Base-by-base conservation (phyloP, 1,284 basidiomycete species). In the Ustilago crameri region DNA sequence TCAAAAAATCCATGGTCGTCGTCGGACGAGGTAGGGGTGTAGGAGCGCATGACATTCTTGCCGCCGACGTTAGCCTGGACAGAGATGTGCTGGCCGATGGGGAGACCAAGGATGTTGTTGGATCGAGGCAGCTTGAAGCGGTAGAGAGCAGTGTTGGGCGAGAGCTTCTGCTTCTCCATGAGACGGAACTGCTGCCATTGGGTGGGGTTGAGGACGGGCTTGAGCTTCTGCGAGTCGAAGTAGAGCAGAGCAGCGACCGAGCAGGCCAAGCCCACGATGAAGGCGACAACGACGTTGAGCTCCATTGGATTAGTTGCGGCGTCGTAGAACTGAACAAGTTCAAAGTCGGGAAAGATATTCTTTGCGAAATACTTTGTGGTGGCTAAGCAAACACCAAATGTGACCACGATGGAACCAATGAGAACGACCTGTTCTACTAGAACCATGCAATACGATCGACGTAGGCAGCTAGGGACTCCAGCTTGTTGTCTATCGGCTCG, bases 91-190 rank as follows among this genome's bases (percentile, higher is more conserved):
- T 97, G 94, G 59, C 95, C 96, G 79, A 95, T 91, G 51, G 96
- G 95, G 7, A 98, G 89, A 60, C 95, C 95, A 15, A 98, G 90
- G 53, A 91, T 87, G 84, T 91, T 90, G 45, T 89, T 87, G 1
- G 86, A 78, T 65, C 87, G 86, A 24, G 92, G 91, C 15, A 98
- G 88, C 42, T 87, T 89, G 84, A 97, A 96, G 69, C 93, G 93
- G 87, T 98, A 98, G 75, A 94, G 87, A 63, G 94, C 93, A 50
- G 94, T 96, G 86, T 98, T 98, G 70, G 91, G 91, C n/a, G 94
- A 96, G 62, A 98, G 87, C 74, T 89, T 86, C 48, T 89, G 90
- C 85, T 95, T 96, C 79, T 92, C 87, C 65, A 87, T 85, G 56
- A 98, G 88, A 47, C 90, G 88, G 86, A 92, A 97, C 64, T 90